Evolutionary conservation across 2,329 filamentous ascomycete species (phyloP).

Genomic region (Lasiodiplodia citricola): DNA sequence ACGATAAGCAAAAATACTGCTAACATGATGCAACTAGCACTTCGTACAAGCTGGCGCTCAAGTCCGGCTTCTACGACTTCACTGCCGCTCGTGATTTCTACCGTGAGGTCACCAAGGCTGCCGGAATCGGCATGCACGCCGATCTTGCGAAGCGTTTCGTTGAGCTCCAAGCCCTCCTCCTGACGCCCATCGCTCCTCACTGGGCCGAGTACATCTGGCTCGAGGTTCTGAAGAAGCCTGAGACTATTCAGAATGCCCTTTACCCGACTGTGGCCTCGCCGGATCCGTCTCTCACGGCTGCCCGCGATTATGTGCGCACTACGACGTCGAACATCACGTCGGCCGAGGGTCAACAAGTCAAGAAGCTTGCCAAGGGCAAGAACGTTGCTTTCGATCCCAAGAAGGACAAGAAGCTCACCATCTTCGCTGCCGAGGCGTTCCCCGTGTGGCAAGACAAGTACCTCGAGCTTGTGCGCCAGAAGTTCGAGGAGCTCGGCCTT

Average conservation of each 20-base stretch:
- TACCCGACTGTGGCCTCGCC: slow-evolving; percentile 74
- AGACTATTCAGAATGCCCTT: slow-evolving; percentile 77
- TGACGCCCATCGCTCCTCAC: slow-evolving; percentile 87
- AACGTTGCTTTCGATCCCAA: slow-evolving; percentile 83
- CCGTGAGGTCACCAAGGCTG: slow-evolving; percentile 78
- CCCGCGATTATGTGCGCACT: slow-evolving; percentile 78
- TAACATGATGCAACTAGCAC: slow-evolving; percentile 32
- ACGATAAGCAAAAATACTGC: neutral
- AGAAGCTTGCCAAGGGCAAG: slow-evolving; percentile 95
- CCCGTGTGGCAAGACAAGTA: slow-evolving; percentile 93
- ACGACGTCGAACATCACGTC: slow-evolving; percentile 81
- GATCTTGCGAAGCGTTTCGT: slow-evolving; percentile 81
- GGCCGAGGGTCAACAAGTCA: slow-evolving; percentile 80
- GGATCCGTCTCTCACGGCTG: slow-evolving; percentile 72
- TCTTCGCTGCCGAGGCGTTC: slow-evolving; percentile 80
- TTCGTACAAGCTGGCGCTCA: slow-evolving; percentile 48
- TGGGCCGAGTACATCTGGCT: slow-evolving; percentile 95
- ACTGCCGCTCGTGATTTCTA: slow-evolving; percentile 88
- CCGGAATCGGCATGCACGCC: slow-evolving; percentile 84
- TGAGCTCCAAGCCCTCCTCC: slow-evolving; percentile 81
- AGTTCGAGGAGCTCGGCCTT: slow-evolving; percentile 68
- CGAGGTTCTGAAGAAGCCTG: slow-evolving; percentile 79
- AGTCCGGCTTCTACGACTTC: slow-evolving; percentile 83
- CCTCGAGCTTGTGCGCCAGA: slow-evolving; percentile 76
- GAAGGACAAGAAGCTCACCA: slow-evolving; percentile 87